Conservation (phyloP, 228 moss, liverwort and hornwort genomes). For the Sphagnum fallax region DNA sequence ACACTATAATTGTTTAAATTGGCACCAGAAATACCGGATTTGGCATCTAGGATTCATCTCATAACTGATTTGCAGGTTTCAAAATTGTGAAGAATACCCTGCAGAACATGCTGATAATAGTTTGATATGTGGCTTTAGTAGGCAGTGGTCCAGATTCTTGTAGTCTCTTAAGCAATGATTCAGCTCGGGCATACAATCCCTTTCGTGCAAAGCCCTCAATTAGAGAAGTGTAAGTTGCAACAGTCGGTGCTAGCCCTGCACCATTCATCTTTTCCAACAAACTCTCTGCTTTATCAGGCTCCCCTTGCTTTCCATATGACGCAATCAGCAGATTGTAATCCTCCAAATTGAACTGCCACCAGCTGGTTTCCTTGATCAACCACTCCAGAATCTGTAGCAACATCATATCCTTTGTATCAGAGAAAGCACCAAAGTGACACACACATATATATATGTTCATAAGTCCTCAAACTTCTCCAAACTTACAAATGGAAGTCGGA, state of each 20-base stretch:
- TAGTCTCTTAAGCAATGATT: constrained; percentile 48
- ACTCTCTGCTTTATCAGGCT: constrained; percentile 56
- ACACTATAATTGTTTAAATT: no score
- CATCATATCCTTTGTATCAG: no score
- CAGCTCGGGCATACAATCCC: constrained; percentile 52
- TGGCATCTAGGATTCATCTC: no score
- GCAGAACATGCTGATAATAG: constrained; percentile 54
- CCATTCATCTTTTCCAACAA: constrained; percentile 41
- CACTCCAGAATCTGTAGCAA: constrained; percentile 61
- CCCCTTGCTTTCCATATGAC: constrained; percentile 72
- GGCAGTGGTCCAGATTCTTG: constrained; percentile 64
- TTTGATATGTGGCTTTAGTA: constrained; percentile 72
- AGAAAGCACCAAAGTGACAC: no score
- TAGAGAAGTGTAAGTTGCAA: constrained; percentile 75
- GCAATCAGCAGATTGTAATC: constrained; percentile 73
- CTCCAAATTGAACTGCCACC: constrained; percentile 80
- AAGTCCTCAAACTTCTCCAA: no score
- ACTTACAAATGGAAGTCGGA: no score
- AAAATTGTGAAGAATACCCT: constrained; percentile 21
- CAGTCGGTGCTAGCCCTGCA: constrained; percentile 57
- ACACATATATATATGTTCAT: no score
- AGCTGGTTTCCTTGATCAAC: constrained; percentile 57
- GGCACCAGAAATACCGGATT: no score
- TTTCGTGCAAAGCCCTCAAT: constrained; percentile 69
- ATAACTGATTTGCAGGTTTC: no score